Percentiles rank a stretch among this genome's conserved stretches.
Evolutionary conservation across 176 grass and related monocot species (phyloP).

Genomic region (Oryza coarctata): DNA sequence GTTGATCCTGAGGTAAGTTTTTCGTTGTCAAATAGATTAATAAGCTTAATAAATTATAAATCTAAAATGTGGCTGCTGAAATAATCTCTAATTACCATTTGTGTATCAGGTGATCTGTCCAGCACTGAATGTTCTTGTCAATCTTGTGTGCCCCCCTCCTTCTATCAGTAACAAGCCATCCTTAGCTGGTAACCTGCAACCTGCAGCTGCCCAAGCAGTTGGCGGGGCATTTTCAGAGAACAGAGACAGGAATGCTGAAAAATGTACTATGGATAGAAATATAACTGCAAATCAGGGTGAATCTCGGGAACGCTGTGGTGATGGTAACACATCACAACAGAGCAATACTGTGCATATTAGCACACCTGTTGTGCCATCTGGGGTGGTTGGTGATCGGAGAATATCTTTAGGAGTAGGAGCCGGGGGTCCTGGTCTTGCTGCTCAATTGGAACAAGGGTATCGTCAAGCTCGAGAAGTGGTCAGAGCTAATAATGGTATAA

Average conservation of each 20-base stretch:
- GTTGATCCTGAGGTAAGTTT: conserved; percentile 83
- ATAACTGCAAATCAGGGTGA: conserved; percentile 49
- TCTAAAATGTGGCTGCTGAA: not conserved
- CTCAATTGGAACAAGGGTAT: conserved; percentile 96
- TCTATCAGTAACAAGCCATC: conserved; percentile 91
- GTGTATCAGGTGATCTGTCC: conserved; percentile 78
- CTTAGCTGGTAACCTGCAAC: conserved; percentile 55
- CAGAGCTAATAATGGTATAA: conserved; percentile 96
- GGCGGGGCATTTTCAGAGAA: conserved; percentile 50
- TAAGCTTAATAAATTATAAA: conserved; percentile 8
- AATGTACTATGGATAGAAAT: conserved; percentile 47
- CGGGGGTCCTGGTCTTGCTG: conserved; percentile 93
- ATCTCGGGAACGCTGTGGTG: conserved; percentile 42
- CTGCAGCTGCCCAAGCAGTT: conserved; percentile 49
- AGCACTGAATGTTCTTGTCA: conserved; percentile 90
- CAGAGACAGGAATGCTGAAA: conserved; percentile 66
- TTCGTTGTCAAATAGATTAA: conserved; percentile 34
- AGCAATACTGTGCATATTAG: conserved; percentile 25
- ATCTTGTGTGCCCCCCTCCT: conserved; percentile 96
- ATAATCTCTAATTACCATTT: conserved; percentile 11
- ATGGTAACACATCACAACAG: conserved; percentile 44
- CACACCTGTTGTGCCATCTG: conserved; percentile 60
- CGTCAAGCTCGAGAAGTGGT: conserved; percentile 93
- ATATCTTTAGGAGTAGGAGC: conserved; percentile 87
- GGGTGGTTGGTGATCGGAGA: conserved; percentile 76